Base-by-base conservation (phyloP, 176 grass and related monocot genomes). In the Oryza australiensis region DNA sequence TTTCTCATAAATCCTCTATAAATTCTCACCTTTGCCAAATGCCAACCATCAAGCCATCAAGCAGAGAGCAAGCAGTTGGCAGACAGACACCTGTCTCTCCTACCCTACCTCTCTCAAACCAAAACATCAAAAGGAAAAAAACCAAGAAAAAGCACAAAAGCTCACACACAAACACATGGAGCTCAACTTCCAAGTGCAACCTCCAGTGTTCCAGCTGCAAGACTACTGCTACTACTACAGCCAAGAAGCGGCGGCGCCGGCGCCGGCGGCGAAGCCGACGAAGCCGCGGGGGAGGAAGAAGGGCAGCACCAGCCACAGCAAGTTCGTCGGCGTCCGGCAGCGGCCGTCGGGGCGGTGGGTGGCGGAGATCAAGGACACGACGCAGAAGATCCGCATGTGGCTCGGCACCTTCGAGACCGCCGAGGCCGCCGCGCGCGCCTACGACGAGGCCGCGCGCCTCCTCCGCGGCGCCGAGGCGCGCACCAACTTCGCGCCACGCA, bases 341-440 rank as follows among this genome's bases (percentile, higher is more conserved):
- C 83, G 89, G 23, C 89, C 93, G 1, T 95, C 93, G 1, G 93
- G 90, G 4, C 69, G 93, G 75, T 99, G 96, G 96, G 93, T 99
- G 23, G 93, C 93, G 65, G 93, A 99, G 86, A 99, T 99, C 85
- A 99, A 95, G 87, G 92, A 93, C 82, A 98, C 92, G 79, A 92
- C 93, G 15, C 93, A 93, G 68, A 99, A 99, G 73, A 99, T 99
- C 71, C 83, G 90, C 79, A 93, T 98, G 95, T 98, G 95, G 95
- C 84, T 98, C 15, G 92, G 95, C 42, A 98, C 92, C 72, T 98
- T 98, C 72, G 92, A 97, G 88, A 95, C 90, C 72, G 93, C 90
- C 12, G 93, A 90, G 59, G 87, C 75, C 11, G 93, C 93, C 5
- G 93, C 93, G 28, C 87, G 82, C 2, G 93, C 93, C 59, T 95